A percentile compares a stretch with the other conserved stretches of the same genome.
phyloP scores from a whole-genome alignment of 176 grass and related monocot genomes.

The Oryza longistaminata region DNA sequence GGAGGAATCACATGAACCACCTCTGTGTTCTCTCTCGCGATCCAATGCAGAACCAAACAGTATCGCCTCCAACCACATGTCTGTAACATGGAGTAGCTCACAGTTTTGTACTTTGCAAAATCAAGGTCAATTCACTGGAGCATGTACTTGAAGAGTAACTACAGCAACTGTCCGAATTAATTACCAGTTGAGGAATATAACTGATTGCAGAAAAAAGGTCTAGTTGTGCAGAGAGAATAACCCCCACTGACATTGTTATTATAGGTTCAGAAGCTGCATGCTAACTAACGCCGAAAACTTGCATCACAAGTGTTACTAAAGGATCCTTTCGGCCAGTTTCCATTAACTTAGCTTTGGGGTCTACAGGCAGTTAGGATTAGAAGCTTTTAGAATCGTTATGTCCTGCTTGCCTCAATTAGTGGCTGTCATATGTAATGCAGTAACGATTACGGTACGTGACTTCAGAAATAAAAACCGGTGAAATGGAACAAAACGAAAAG shows the following conservation, averaged over 20 bases:
- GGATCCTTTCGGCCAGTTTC: not conserved
- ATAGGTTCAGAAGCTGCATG: not conserved
- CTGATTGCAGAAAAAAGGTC: not conserved
- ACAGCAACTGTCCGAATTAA: not conserved
- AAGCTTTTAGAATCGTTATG: not conserved
- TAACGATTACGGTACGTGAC: slow-evolving; percentile 21
- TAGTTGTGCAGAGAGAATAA: not conserved
- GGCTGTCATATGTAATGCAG: not conserved
- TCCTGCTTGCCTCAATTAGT: not conserved
- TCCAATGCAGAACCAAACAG: not conserved
- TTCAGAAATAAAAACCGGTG: not conserved
- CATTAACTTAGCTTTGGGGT: not conserved
- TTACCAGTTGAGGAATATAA: not conserved
- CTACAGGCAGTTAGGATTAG: slow-evolving; percentile 30
- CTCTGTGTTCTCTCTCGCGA: not conserved
- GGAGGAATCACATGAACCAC: not conserved
- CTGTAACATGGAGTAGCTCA: not conserved
- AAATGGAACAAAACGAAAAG: not conserved
- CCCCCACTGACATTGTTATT: not conserved
- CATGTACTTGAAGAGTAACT: not conserved
- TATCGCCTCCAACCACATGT: not conserved
- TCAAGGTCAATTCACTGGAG: not conserved
- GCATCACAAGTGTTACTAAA: slow-evolving; percentile 21
- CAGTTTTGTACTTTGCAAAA: not conserved
- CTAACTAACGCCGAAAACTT: slow-evolving; percentile 33